Evolutionary conservation across 129 eudicot genomes (phyloP), one percentile per base, ranked within the genome.

Genomic region (Helichrysum umbraculigerum): DNA sequence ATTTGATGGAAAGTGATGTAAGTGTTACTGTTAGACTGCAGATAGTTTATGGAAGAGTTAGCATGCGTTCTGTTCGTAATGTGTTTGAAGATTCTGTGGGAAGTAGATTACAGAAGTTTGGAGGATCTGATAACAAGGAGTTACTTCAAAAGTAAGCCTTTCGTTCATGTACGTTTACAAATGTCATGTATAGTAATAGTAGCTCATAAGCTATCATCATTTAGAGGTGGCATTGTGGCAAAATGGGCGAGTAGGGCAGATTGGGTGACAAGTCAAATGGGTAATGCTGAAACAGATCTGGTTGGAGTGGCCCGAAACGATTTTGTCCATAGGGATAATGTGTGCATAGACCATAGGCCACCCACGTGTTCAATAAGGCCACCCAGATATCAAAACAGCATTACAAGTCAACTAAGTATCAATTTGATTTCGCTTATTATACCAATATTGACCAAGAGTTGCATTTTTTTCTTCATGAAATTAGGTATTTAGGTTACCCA

Each of bases 81-180:
- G 99, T 97, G 33, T 94, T 94, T 70, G 93, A 94, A 73, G 97
- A 89, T 47, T 94, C 99, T 28, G 97, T 94, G 0, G 99, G 97
- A 57, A 86, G 79, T 79, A 87, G 94, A 86, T 85, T 94, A 70
- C 81, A 89, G 68, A 87, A 89, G 81, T 91, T 91, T 80, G 96
- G 90, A 39, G 97, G 97, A 67, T 73, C 90, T 3, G 94, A 89
- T 39, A 87, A 88, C 85, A 87, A 94, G 37, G 97, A 94, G 73
- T 85, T 94, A 81, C 96, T 91, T 61, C 97, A 89, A 74, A 87
- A 89, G 99, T 89, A 80, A 73, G 75, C 28, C 41, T 10, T 61
- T 61, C 57, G 60, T 66, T 71, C 60, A 22, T 68, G 7, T 22
- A 39, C 30, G 28, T 60, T 17, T 63, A 75, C 60, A 1, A 17